These are phyloP conservation scores for Solanum arcanum DNA, from an alignment of 257 asterid genomes.

Conservation along the genomic window DNA sequence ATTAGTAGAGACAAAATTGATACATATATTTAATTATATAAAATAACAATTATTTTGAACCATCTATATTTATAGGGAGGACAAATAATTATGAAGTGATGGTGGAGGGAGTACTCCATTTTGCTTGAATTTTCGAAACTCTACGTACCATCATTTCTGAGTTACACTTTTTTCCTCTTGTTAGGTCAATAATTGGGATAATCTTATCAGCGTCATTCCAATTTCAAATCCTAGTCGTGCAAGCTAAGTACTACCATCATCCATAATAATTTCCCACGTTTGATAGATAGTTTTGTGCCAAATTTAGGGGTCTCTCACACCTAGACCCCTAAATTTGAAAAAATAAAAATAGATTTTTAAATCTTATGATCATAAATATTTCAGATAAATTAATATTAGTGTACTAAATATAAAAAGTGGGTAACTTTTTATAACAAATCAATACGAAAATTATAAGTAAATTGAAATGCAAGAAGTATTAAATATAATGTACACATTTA, in stretches of 20 bases:
- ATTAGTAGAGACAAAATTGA: too few species aligned
- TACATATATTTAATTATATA: too few species aligned
- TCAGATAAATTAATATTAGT: not conserved
- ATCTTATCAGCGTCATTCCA: not conserved
- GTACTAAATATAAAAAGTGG: not conserved
- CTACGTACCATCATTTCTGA: not conserved
- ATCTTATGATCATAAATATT: not conserved
- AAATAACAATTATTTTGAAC: not conserved
- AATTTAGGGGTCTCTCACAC: not conserved
- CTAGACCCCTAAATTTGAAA: not conserved
- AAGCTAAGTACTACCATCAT: not conserved
- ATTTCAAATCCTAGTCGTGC: not conserved
- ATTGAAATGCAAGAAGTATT: not conserved
- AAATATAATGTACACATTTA: not conserved
- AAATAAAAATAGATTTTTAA: too few species aligned
- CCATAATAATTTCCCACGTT: not conserved
- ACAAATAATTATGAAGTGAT: not conserved
- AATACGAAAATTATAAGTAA: not conserved
- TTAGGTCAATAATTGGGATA: not conserved
- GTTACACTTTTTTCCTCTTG: not conserved
- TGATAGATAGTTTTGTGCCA: not conserved
- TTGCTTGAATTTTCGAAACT: not conserved
- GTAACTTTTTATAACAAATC: not conserved
- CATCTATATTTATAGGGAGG: not conserved
- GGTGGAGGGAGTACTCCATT: not conserved